Base-by-base conservation (phyloP, 352 stramenopile genomes). In the Achlya hypogyna region DNA sequence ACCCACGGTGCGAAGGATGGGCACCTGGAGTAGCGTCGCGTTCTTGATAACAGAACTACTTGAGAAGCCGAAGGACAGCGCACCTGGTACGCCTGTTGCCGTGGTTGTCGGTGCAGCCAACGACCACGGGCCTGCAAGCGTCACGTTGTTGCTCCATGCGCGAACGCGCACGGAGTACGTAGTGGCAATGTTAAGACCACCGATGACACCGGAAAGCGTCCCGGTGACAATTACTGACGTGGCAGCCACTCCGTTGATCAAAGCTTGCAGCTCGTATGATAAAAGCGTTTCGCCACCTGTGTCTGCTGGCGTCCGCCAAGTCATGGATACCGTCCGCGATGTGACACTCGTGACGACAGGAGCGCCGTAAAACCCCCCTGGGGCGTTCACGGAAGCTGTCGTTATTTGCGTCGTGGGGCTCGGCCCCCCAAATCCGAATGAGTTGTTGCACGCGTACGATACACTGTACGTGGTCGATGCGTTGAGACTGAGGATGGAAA, bases 81-180 rank as follows among this genome's bases (percentile, higher is more conserved):
- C 72, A 0, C 82, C 82, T n/a, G 79, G 75, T 12, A 76, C 56
- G 22, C 87, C 79, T 2, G 79, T 77, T 10, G 79, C 68, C 0
- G 82, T 90, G 8, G n/a, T 70, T 0, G 54, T 51, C 0, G 14
- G 62, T 9, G 71, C 20, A 16, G 53, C 18, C 1, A 72, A 70
- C 38, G 79, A 79, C 75, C 77, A 88, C 2, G 0, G 23, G 4
- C 81, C 72, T 0, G 62, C 53, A 1, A 76, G 74, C 10, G 53
- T 71, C 1, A 25, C 64, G 32, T 84, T 88, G 5, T 66, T 51
- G 12, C 25, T 31, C 34, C 32, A 43, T 0, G 75, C 77, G 3
- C 73, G 70, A 31, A 86, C 78, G 0, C 62, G 71, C 28, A 84
- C 40, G 0, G 40, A 25, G 34, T 88, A 90, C 1, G 35, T 0